Evolutionary conservation across 202 grass and related monocot genomes (phyloP), one percentile per base, ranked within the genome.

Genomic region (Eragrostis tef): DNA sequence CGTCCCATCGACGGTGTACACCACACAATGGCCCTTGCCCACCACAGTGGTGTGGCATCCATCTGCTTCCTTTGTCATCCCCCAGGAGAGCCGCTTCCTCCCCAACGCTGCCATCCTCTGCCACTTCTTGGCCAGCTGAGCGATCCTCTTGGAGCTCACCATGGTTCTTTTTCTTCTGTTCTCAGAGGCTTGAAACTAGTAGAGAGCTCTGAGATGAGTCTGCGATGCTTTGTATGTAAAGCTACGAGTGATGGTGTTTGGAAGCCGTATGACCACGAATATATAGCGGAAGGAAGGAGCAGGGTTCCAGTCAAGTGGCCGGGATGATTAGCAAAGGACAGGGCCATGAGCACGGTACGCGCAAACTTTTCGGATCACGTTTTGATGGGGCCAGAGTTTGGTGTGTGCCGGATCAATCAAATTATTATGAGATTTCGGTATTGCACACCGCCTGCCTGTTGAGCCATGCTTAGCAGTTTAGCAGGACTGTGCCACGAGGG

Each of bases 61-160:
- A 14, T 67, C 66, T 1, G 27, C 75, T 25, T 73, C 74, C 21
- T 34, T 64, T 27, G 43, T 11, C 60, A 71, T 22, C 27, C 75
- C 46, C 62, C 10, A 39, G 47, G 62, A 67, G 39, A 85, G 68
- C 68, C 53, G 52, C 26, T 75, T 91, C 27, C 85, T 85, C 58
- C 82, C 73, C 26, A 86, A 41, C 13, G 34, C 66, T 68, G 82
- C 67, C 29, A 83, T 80, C 63, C 51, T 79, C 84, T 86, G 86
- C 83, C 89, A 91, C 62, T 78, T 91, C 71, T 64, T 91, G 48
- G 69, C 72, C 24, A 86, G 54, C 34, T 73, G 26, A 68, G 77
- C 47, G 46, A 85, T 78, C 42, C 78, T 85, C 77, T 85, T 85
- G 42, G 77, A 2, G 8, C 25, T 70, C 24, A 81, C 25, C 87